A percentile compares a stretch with the other conserved stretches of the same genome.
Conservation (phyloP, 352 stramenopile species). For the Phytophthora niederhauseri region DNA sequence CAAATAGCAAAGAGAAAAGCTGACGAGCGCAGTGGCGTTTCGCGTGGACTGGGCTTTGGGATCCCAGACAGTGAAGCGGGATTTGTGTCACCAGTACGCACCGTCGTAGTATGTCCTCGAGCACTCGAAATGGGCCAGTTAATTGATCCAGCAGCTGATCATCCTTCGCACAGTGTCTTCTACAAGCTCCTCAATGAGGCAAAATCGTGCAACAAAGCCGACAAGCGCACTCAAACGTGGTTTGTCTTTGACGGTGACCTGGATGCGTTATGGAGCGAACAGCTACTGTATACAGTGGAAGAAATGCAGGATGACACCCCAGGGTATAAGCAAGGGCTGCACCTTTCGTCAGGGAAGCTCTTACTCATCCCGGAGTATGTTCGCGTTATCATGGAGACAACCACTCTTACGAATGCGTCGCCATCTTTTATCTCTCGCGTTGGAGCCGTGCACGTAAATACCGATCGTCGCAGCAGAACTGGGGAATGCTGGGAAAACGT, state of each 20-base stretch:
- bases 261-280: conserved; percentile 49
- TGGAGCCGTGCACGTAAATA: conserved; percentile 44
- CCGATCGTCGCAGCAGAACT: background rate
- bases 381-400: conserved; percentile 62
- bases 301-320: conserved; percentile 23
- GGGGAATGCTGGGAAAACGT: conserved; percentile 36
- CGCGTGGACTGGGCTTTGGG: background rate
- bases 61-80: background rate
- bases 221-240: conserved; percentile 50
- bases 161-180: conserved; percentile 42
- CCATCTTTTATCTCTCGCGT: conserved; percentile 61
- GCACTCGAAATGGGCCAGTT: conserved; percentile 43
- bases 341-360: conserved; percentile 44
- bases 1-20: conserved; percentile 14
- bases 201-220: conserved; percentile 32
- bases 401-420: conserved; percentile 46
- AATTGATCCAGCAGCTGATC: conserved; percentile 25
- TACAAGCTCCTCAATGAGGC: conserved; percentile 50
- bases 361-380: conserved; percentile 42
- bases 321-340: conserved; percentile 34
- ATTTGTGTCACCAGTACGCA: conserved; percentile 25
- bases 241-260: conserved; percentile 73
- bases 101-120: conserved; percentile 50
- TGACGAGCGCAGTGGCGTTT: background rate
- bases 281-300: conserved; percentile 44